phyloP scores from a whole-genome alignment of 305 asterid species.

The Solanum hybrid region DNA sequence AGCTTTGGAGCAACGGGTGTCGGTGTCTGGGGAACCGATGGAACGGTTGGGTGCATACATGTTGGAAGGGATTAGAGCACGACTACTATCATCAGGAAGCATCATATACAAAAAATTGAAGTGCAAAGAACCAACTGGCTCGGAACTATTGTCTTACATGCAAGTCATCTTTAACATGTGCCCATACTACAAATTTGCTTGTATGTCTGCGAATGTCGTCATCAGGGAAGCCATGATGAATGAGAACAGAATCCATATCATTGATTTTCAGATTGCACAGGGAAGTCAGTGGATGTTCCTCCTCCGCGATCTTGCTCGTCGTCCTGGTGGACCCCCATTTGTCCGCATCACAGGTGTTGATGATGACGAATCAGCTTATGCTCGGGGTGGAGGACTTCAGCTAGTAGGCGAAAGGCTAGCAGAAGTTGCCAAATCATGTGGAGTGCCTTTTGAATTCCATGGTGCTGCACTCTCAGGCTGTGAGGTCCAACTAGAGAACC shows the following conservation, averaged over 20 bases:
- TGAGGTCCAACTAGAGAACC: slow-evolving; percentile 50
- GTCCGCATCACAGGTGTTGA: slow-evolving; percentile 77
- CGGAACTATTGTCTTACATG: slow-evolving; percentile 82
- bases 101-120: slow-evolving; percentile 75
- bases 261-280: slow-evolving; percentile 89
- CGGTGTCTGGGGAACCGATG: slow-evolving; percentile 82
- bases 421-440: slow-evolving; percentile 48
- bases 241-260: slow-evolving; percentile 58
- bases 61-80: slow-evolving; percentile 86
- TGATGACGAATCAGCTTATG: slow-evolving; percentile 68
- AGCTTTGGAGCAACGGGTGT: slow-evolving; percentile 55
- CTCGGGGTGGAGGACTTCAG: slow-evolving; percentile 85
- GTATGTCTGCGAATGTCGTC: slow-evolving; percentile 58
- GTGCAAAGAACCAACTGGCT: slow-evolving; percentile 77
- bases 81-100: slow-evolving; percentile 72
- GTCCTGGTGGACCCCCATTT: slow-evolving; percentile 67
- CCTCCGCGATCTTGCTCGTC: slow-evolving; percentile 46
- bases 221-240: slow-evolving; percentile 69
- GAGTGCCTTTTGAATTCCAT: slow-evolving; percentile 74
- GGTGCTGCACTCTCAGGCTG: slow-evolving; percentile 69
- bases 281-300: slow-evolving; percentile 84
- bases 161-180: slow-evolving; percentile 56
- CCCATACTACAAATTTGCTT: slow-evolving; percentile 85
- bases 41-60: slow-evolving; percentile 77
- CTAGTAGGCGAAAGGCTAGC: slow-evolving; percentile 61